Conservation (phyloP, 1,284 basidiomycete species). For the Malassezia slooffiae region DNA sequence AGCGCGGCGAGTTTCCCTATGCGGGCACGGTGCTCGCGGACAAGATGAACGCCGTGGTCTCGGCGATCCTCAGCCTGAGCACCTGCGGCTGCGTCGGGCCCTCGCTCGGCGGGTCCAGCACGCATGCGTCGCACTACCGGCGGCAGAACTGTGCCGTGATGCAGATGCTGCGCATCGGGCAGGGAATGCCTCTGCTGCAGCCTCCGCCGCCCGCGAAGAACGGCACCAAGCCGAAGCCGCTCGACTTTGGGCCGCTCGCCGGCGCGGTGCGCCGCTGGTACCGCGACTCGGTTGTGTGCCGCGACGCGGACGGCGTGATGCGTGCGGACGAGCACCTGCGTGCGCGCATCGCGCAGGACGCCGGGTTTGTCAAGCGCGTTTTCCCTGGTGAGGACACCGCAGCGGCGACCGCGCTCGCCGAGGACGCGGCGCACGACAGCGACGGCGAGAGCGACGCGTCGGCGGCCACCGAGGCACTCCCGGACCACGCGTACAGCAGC, state of each 20-base stretch:
- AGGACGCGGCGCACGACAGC: background rate
- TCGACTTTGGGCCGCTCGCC: conserved; percentile 37
- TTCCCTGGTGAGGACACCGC: background rate
- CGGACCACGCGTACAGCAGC: conserved; percentile 11
- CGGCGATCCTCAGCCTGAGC: conserved; percentile 31
- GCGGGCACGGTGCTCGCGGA: conserved; percentile 30
- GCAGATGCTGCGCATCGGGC: conserved; percentile 42
- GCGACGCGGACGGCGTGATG: conserved; percentile 18
- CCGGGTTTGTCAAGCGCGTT: conserved; percentile 7
- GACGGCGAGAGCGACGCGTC: conserved; percentile 3
- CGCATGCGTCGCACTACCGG: conserved; percentile 31
- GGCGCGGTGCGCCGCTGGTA: conserved; percentile 32
- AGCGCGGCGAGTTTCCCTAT: conserved; percentile 40
- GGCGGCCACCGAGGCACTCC: conserved; percentile 2
- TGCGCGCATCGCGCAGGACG: conserved; percentile 4
- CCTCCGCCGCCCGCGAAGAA: conserved; percentile 27
- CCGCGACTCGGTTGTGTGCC: conserved; percentile 20
- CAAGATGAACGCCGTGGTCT: conserved; percentile 36
- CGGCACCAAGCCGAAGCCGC: conserved; percentile 25
- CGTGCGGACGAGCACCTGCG: conserved; percentile 7
- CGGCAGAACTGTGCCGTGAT: conserved; percentile 44
- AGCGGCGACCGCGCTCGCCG: background rate
- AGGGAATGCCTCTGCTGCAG: conserved; percentile 41
- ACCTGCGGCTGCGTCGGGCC: conserved; percentile 42
- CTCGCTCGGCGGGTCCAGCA: conserved; percentile 27